Conservation (phyloP, 257 asterid species). For the Linaria vulgaris region DNA sequence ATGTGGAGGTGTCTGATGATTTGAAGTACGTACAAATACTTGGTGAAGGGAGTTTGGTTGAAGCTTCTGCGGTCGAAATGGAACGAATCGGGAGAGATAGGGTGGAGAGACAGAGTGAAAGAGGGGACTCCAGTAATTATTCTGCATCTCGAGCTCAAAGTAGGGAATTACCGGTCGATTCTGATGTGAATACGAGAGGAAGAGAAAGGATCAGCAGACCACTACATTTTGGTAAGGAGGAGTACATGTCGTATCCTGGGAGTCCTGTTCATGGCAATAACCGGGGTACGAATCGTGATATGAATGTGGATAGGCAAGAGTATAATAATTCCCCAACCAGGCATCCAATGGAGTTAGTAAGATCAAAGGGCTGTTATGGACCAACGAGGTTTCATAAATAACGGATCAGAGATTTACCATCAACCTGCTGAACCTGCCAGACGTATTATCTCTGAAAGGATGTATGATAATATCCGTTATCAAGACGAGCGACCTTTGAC, state of each 20-base stretch:
- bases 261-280: slow-evolving; percentile 33
- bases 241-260: slow-evolving; percentile 28
- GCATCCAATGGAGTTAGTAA: slow-evolving; percentile 43
- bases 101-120: slow-evolving; percentile 33
- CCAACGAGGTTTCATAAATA: slow-evolving; percentile 36
- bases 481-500: slow-evolving; percentile 64
- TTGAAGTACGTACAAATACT: slow-evolving; percentile 36
- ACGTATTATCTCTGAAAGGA: slow-evolving; percentile 37
- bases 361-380: slow-evolving; percentile 46
- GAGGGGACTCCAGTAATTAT: too few species aligned
- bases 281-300: slow-evolving; percentile 31
- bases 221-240: slow-evolving; percentile 40
- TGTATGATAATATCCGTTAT: slow-evolving; percentile 41
- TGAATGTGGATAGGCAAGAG: slow-evolving; percentile 39
- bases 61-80: slow-evolving; percentile 42
- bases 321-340: slow-evolving; percentile 32
- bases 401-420: slow-evolving; percentile 21
- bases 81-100: slow-evolving; percentile 32
- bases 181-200: slow-evolving; percentile 40
- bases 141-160: too few species aligned
- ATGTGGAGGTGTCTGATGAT: slow-evolving; percentile 44
- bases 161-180: slow-evolving; percentile 37
- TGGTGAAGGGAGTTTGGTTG: slow-evolving; percentile 35
- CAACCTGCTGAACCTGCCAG: slow-evolving; percentile 37
- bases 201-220: slow-evolving; percentile 37